Evolutionary conservation across 2,329 filamentous ascomycete genomes (phyloP).

Genomic region (Trichoderma breve): DNA sequence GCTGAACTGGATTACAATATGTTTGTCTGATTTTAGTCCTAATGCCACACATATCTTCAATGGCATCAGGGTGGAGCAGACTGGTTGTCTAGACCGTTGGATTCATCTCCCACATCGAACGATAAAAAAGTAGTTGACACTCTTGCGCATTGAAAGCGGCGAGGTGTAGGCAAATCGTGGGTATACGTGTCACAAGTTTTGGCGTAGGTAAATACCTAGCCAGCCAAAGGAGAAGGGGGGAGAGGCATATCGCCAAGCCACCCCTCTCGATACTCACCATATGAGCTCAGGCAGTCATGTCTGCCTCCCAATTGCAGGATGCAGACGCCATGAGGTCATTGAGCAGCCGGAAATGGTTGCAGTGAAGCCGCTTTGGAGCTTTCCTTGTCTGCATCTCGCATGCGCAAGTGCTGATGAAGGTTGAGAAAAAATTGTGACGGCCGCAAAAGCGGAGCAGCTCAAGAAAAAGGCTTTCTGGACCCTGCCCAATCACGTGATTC

Average conservation of each 20-base stretch:
- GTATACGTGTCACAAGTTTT: conserved; percentile 22
- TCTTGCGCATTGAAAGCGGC: conserved; percentile 55
- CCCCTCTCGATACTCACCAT: neutral
- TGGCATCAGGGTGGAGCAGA: conserved; percentile 65
- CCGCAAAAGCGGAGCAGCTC: conserved; percentile 11
- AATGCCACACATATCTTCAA: conserved; percentile 54
- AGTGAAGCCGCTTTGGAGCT: neutral
- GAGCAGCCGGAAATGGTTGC: neutral
- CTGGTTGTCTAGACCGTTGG: conserved; percentile 65
- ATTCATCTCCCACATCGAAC: conserved; percentile 64
- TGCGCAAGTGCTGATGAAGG: conserved; percentile 15
- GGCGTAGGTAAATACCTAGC: neutral
- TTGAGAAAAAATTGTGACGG: conserved; percentile 4
- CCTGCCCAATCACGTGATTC: conserved; percentile 30
- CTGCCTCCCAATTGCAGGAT: conserved; percentile 5
- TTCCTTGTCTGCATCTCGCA: neutral
- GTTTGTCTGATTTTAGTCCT: conserved; percentile 65
- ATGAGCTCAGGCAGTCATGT: neutral
- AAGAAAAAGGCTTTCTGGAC: conserved; percentile 3
- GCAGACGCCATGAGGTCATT: conserved; percentile 8
- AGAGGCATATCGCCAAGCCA: neutral
- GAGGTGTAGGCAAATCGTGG: conserved; percentile 63
- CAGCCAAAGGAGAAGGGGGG: neutral
- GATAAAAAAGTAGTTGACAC: conserved; percentile 57
- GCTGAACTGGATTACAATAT: conserved; percentile 33